Percentiles rank a stretch among this genome's conserved stretches.
Conservation (phyloP, 2,329 filamentous ascomycete genomes). For the Penicillium sp. region DNA sequence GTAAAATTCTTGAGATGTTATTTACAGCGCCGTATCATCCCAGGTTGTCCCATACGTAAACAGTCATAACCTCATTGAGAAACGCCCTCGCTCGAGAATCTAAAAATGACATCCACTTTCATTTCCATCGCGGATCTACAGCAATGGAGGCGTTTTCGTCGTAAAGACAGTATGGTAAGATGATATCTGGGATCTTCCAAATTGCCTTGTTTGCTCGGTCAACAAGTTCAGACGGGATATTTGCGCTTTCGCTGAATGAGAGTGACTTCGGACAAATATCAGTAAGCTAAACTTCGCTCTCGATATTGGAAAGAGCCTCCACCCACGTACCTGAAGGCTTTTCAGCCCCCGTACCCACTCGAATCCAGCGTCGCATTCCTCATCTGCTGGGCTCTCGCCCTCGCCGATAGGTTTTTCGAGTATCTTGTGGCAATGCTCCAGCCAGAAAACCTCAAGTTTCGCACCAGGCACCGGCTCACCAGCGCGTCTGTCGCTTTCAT, state of each 20-base stretch:
- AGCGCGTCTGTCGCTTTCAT: conserved; percentile 10
- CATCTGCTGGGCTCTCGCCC: conserved; percentile 12
- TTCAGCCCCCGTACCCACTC: conserved; percentile 34
- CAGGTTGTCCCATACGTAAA: background rate
- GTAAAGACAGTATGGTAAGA: conserved; percentile 26
- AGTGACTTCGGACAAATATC: conserved; percentile 27
- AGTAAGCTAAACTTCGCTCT: background rate
- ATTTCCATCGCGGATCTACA: conserved; percentile 29
- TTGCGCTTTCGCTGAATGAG: conserved; percentile 33
- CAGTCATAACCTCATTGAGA: background rate
- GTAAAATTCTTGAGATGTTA: background rate
- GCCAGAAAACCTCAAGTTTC: conserved; percentile 31
- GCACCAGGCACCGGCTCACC: conserved; percentile 25
- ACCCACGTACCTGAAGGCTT: conserved; percentile 28
- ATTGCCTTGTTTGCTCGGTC: conserved; percentile 30
- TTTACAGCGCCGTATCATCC: background rate
- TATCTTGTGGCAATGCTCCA: conserved; percentile 35
- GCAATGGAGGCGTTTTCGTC: conserved; percentile 25
- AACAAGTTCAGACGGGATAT: conserved; percentile 28
- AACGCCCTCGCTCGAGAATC: background rate
- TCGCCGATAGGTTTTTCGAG: conserved; percentile 20
- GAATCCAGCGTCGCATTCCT: conserved; percentile 28
- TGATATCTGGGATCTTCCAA: conserved; percentile 35
- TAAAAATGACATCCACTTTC: background rate
- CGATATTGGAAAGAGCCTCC: background rate